These are phyloP conservation scores for Kodamaea hsintzibuensis DNA, from an alignment of 805 yeast species.

Conservation along the genomic window DNA sequence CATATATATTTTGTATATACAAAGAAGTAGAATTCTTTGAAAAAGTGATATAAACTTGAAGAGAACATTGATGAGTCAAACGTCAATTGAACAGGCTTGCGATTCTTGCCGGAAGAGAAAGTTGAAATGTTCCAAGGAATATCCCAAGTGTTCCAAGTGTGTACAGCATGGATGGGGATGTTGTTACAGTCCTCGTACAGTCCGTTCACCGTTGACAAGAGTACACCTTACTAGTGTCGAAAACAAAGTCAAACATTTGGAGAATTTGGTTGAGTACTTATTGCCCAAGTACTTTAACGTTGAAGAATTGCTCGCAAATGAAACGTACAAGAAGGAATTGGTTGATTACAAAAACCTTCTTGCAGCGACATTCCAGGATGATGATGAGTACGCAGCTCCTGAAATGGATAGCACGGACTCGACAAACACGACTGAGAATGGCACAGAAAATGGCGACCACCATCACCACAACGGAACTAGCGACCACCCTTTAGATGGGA, in stretches of 20 bases:
- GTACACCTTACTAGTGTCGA: slow-evolving; percentile 80
- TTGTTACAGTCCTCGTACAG: slow-evolving; percentile 73
- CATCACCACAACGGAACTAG: background rate
- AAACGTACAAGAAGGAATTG: slow-evolving; percentile 16
- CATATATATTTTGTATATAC: no score
- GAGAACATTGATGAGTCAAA: slow-evolving; percentile 6
- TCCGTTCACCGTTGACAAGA: slow-evolving; percentile 79
- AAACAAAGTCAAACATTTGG: slow-evolving; percentile 35
- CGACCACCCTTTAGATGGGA: background rate
- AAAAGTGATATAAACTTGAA: background rate
- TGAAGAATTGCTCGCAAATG: slow-evolving; percentile 19
- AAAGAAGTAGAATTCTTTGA: no score
- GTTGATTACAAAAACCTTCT: slow-evolving; percentile 8
- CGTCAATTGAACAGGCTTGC: slow-evolving; percentile 60
- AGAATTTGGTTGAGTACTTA: slow-evolving; percentile 32
- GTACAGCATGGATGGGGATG: slow-evolving; percentile 71
- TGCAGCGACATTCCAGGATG: slow-evolving; percentile 10
- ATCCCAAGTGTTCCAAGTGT: slow-evolving; percentile 78
- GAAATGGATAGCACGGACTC: slow-evolving; percentile 8
- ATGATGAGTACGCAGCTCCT: slow-evolving; percentile 3
- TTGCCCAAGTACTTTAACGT: slow-evolving; percentile 27
- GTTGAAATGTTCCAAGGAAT: slow-evolving; percentile 76
- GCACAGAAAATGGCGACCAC: background rate
- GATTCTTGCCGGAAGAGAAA: slow-evolving; percentile 83
- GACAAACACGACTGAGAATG: background rate